A percentile compares a stretch with the other conserved stretches of the same genome.
These are phyloP conservation scores for Mesembryanthemum crystallinum DNA, from an alignment of 148 eudicot species.

Conservation along the genomic window DNA sequence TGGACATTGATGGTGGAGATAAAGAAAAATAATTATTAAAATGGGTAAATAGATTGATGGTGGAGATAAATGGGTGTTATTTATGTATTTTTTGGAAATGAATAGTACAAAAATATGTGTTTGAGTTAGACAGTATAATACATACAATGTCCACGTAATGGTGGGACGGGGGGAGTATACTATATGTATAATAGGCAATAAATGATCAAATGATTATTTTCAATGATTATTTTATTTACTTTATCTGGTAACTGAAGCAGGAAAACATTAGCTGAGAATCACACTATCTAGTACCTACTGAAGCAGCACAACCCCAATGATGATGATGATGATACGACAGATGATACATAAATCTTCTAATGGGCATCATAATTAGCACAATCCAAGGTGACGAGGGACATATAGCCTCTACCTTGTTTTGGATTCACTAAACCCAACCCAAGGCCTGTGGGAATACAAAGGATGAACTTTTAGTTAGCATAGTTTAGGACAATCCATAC, in stretches of 20 bases:
- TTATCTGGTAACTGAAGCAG: constrained; percentile 5
- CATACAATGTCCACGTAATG: too few species aligned
- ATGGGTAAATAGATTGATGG: too few species aligned
- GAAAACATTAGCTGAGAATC: constrained; percentile 12
- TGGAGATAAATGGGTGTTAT: too few species aligned
- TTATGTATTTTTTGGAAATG: too few species aligned
- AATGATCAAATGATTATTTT: too few species aligned
- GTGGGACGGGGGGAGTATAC: too few species aligned
- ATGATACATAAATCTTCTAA: constrained; percentile 7
- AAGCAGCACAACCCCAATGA: constrained; percentile 9
- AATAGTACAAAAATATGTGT: too few species aligned
- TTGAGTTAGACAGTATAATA: too few species aligned
- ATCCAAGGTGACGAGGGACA: constrained; percentile 14
- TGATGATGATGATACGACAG: constrained; percentile 5
- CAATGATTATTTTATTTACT: constrained; percentile 26
- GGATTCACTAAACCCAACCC: constrained; percentile 11
- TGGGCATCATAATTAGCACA: constrained; percentile 9
- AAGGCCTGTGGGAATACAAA: neutral
- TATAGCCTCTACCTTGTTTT: neutral
- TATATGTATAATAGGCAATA: too few species aligned
- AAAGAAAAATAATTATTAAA: too few species aligned
- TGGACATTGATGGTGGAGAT: too few species aligned
- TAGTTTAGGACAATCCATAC: constrained; percentile 49
- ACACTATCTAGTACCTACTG: constrained; percentile 19
- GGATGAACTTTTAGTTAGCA: neutral